These are phyloP conservation scores for Cercospora berteroae DNA, from an alignment of 2,329 filamentous ascomycete species.

Conservation along the genomic window DNA sequence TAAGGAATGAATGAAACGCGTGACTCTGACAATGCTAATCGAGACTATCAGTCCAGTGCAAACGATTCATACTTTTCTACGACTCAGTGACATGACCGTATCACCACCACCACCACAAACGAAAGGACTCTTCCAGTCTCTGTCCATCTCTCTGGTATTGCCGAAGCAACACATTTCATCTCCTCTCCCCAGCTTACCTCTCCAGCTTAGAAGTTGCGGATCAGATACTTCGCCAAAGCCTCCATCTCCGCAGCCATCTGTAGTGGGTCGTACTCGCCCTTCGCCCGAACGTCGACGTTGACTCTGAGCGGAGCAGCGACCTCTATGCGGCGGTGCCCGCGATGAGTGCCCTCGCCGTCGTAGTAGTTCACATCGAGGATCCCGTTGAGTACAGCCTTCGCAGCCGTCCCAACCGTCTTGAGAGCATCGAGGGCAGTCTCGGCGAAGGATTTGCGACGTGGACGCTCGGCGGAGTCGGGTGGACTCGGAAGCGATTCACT, in stretches of 20 bases:
- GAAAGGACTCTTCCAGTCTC: not conserved
- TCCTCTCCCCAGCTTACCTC: not conserved
- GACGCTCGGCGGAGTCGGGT: not conserved
- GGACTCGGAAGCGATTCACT: not conserved
- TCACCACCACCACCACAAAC: not conserved
- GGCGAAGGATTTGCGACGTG: not conserved
- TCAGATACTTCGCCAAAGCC: conserved; percentile 8
- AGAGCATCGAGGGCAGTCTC: not conserved
- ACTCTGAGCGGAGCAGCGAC: conserved; percentile 4
- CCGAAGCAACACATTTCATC: not conserved
- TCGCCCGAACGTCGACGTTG: conserved; percentile 5
- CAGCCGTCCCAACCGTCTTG: not conserved
- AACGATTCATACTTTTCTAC: not conserved
- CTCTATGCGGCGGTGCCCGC: not conserved
- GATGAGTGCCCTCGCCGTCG: conserved; percentile 5
- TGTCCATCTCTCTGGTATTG: not conserved
- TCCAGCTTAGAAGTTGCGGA: not conserved
- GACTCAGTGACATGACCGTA: not conserved
- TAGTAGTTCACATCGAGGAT: conserved; percentile 13
- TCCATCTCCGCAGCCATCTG: conserved; percentile 9
- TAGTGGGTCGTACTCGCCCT: conserved; percentile 9
- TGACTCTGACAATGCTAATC: not conserved
- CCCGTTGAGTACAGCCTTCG: not conserved
- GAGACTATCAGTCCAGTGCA: not conserved
- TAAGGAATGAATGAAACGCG: not conserved